Evolutionary conservation across 257 asterid species (phyloP).

Genomic region (Forsythia suspensa): DNA sequence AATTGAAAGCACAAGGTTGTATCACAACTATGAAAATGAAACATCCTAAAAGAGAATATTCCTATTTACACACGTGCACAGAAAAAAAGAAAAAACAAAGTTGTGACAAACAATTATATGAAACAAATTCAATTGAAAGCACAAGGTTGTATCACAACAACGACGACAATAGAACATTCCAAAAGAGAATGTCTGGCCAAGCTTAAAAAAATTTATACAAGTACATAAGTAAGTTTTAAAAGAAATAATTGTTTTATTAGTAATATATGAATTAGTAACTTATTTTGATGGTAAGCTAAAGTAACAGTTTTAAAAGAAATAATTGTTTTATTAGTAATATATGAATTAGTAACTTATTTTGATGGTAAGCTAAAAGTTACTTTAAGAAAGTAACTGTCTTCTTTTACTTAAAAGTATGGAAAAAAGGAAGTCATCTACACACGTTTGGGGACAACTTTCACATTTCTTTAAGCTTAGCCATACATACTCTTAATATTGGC

Average conservation of each 20-base stretch:
- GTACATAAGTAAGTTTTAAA: background rate
- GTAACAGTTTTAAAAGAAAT: too few species aligned
- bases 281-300: too few species aligned
- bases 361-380: background rate
- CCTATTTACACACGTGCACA: too few species aligned
- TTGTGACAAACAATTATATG: background rate
- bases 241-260: background rate
- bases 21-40: background rate
- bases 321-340: background rate
- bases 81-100: background rate
- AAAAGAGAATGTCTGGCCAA: background rate
- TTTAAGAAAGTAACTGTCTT: background rate
- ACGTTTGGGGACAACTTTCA: background rate
- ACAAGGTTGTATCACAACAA: background rate
- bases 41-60: background rate
- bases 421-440: background rate
- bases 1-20: background rate
- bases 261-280: background rate
- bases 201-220: background rate
- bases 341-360: background rate
- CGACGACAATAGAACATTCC: background rate
- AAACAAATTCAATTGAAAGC: background rate
- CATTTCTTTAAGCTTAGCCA: background rate
- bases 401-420: background rate
- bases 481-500: background rate